Conservation (phyloP, 2,329 filamentous ascomycete genomes). For the Colletotrichum zoysiae region DNA sequence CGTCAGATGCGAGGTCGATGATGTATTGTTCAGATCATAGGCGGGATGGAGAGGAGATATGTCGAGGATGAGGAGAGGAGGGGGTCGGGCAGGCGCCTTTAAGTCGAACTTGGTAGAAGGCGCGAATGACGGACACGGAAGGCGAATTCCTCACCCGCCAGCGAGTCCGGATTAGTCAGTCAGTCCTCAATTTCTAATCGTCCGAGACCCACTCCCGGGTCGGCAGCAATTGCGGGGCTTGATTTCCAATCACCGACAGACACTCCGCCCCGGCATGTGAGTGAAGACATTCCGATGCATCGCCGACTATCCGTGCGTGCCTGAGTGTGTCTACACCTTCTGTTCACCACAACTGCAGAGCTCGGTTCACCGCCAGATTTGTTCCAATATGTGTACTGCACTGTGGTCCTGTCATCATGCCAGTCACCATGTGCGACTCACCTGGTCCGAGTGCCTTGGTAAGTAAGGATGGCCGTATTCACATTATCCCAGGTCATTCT, state of each 20-base stretch:
- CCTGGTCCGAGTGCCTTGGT: too few species aligned
- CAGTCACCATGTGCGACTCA: background rate
- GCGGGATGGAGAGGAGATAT: background rate
- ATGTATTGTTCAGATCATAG: background rate
- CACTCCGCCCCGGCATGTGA: background rate
- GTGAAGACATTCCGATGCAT: background rate
- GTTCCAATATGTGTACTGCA: background rate
- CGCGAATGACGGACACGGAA: background rate
- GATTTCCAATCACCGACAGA: slow-evolving; percentile 26
- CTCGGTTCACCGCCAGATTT: too few species aligned
- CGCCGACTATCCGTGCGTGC: background rate
- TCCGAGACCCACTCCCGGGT: slow-evolving; percentile 21
- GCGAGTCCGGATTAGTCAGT: slow-evolving; percentile 22
- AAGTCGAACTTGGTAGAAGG: background rate
- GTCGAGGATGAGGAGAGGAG: background rate
- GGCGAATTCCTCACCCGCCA: slow-evolving; percentile 32
- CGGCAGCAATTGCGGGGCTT: slow-evolving; percentile 12
- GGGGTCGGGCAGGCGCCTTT: background rate
- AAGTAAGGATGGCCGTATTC: background rate
- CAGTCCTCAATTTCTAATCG: slow-evolving; percentile 35
- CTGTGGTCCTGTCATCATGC: background rate
- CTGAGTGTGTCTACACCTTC: background rate
- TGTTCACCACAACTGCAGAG: background rate
- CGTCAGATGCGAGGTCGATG: background rate
- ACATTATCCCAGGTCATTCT: background rate